Percentiles rank a stretch among this genome's conserved stretches.
phyloP scores from a whole-genome alignment of 345 rosid genomes.

The Bruguiera sexangula region DNA sequence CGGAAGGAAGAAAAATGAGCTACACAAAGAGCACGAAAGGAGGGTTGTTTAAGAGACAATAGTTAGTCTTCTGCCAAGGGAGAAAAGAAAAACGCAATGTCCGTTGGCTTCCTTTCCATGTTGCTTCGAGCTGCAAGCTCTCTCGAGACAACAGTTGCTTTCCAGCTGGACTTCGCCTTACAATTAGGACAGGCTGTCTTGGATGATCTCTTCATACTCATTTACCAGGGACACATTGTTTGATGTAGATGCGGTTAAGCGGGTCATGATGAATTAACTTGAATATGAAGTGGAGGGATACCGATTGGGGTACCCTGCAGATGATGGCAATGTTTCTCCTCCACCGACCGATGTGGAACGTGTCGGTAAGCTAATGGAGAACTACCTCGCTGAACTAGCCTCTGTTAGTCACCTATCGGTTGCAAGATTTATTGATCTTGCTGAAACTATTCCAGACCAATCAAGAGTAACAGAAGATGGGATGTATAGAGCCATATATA shows the following conservation, averaged over 20 bases:
- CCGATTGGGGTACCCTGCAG: slow-evolving; percentile 30
- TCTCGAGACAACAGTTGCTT: slow-evolving; percentile 89
- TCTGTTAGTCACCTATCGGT: slow-evolving; percentile 63
- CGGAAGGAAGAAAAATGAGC: slow-evolving; percentile 73
- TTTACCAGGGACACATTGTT: slow-evolving; percentile 70
- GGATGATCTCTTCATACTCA: slow-evolving; percentile 79
- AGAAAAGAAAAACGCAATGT: slow-evolving; percentile 63
- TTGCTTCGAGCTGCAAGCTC: slow-evolving; percentile 77
- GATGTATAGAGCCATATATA: slow-evolving; percentile 77
- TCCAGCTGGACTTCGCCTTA: slow-evolving; percentile 77
- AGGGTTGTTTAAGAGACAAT: slow-evolving; percentile 83
- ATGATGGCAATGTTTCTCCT: slow-evolving; percentile 44
- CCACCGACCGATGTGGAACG: slow-evolving; percentile 57
- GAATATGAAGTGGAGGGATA: slow-evolving; percentile 54
- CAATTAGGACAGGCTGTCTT: slow-evolving; percentile 80
- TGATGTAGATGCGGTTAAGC: slow-evolving; percentile 74
- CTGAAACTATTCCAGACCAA: slow-evolving; percentile 79
- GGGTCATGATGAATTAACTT: slow-evolving; percentile 67
- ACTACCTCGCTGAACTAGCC: slow-evolving; percentile 80
- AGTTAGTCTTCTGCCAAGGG: slow-evolving; percentile 82
- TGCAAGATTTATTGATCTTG: slow-evolving; percentile 55
- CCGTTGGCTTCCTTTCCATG: slow-evolving; percentile 88
- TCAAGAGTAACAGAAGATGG: slow-evolving; percentile 83
- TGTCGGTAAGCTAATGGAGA: slow-evolving; percentile 88
- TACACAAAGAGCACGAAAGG: slow-evolving; percentile 74